Evolutionary conservation across 1,284 basidiomycete species (phyloP), one percentile per base, ranked within the genome.

Genomic region (Ceratobasidium theobromae): DNA sequence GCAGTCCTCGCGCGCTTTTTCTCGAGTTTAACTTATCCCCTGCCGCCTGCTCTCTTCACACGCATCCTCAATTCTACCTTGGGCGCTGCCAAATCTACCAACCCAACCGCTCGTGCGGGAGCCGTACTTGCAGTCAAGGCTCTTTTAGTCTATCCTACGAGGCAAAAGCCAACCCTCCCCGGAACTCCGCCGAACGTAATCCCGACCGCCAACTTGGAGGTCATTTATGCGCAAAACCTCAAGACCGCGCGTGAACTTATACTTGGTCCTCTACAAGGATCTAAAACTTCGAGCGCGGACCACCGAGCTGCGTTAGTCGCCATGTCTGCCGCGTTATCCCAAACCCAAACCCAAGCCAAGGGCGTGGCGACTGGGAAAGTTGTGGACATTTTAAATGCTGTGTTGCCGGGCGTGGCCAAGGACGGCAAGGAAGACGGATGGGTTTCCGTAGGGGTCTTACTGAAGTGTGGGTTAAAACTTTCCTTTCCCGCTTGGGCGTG

Each of bases 201-300:
- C 4, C 30, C 45, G 5, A 23, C 46, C 3, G 9, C 32, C 30
- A 45, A 62, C n/a, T 30, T 40, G 28, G 33, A 1, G 32, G 49
- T 41, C 4, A n/a, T 27, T 1, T 30, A 53, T 16, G 70, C 76
- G 3, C 73, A 77, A 14, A 75, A 78, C 70, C 64, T 78, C 11
- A 80, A 81, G 62, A 71, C 81, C 2, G 81, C 83, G 3, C 82
- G 84, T 1, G 76, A 80, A 9, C 91, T 95, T 70, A 76, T 95
- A 1, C 78, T 94, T 12, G 77, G 79, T 14, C 80, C 93, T 0
- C 89, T 92, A 3, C 88, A 89, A 73, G 77, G 86, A 0, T 89
- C 92, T 32, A 98, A 96, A 79, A 91, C 92, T 0, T 79, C 87
- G 0, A 91, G 91, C 1, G 83, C 90, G 2, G 94, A 95, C 68